A percentile compares a stretch with the other conserved stretches of the same genome.
Evolutionary conservation across 75 land plant genomes (phyloP).

Genomic region (Picea sitchensis): DNA sequence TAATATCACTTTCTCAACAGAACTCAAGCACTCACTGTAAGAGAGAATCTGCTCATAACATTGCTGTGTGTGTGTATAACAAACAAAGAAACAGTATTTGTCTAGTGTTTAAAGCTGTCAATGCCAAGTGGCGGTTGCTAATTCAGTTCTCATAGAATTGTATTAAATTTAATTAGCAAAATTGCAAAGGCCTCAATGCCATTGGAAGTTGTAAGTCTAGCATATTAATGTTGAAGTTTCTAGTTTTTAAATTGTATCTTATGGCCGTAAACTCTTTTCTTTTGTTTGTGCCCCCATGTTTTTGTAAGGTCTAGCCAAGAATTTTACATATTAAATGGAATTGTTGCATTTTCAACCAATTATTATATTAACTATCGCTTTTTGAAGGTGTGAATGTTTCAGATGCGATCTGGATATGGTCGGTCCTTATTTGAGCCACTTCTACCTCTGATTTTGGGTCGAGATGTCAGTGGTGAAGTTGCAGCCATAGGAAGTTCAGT

Average conservation of each 20-base stretch:
- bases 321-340: background rate
- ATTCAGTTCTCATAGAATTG: background rate
- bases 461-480: constrained; percentile 95
- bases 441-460: constrained; percentile 81
- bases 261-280: background rate
- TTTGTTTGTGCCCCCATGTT: background rate
- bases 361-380: background rate
- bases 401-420: constrained; percentile 97
- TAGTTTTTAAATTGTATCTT: background rate
- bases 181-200: constrained; percentile 2
- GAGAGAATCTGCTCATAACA: too few relatives aligned
- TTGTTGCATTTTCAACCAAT: background rate
- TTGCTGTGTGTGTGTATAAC: background rate
- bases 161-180: background rate
- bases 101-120: too few relatives aligned
- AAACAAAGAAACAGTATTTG: background rate
- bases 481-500: constrained; percentile 80
- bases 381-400: constrained; percentile 18
- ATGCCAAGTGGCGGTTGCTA: background rate
- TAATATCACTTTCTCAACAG: background rate
- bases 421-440: constrained; percentile 88
- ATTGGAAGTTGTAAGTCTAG: background rate
- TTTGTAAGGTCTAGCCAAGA: background rate
- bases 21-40: too few relatives aligned
- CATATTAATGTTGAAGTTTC: background rate